Evolutionary conservation across 805 yeast genomes (phyloP).

Genomic region (Clavispora phyllophila): DNA sequence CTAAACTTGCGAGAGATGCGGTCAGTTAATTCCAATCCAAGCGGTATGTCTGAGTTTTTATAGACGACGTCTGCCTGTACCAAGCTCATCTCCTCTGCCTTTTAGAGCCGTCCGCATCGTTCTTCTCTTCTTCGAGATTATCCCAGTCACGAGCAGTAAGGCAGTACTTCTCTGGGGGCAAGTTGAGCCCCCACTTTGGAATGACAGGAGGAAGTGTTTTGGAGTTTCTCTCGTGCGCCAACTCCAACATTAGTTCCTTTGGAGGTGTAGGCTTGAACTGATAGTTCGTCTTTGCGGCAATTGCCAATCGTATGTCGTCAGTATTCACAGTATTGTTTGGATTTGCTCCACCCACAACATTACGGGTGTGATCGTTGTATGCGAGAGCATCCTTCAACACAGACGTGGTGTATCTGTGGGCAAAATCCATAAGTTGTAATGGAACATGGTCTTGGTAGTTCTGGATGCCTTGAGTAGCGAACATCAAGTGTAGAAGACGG

Average conservation of each 20-base stretch:
- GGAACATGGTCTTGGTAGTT: conserved; percentile 96
- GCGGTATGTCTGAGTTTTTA: too few species aligned
- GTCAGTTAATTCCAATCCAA: too few species aligned
- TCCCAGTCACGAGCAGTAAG: conserved; percentile 80
- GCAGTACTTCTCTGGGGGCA: conserved; percentile 98
- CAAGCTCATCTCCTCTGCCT: conserved; percentile 5
- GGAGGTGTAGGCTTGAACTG: conserved; percentile 95
- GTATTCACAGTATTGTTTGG: conserved; percentile 51
- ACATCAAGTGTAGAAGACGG: conserved; percentile 77
- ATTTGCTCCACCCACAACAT: conserved; percentile 27
- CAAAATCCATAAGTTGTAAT: conserved; percentile 93
- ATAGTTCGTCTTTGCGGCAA: conserved; percentile 89
- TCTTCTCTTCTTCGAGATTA: conserved; percentile 20
- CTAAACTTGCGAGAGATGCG: too few species aligned
- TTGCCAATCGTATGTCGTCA: conserved; percentile 88
- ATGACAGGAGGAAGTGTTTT: conserved; percentile 87
- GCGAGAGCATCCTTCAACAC: conserved; percentile 85
- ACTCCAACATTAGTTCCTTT: conserved; percentile 80
- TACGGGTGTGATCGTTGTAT: conserved; percentile 75
- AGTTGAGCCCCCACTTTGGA: conserved; percentile 84
- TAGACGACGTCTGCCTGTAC: not conserved
- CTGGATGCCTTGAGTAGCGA: conserved; percentile 90
- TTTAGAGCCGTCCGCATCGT: conserved; percentile 11
- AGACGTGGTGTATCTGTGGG: conserved; percentile 80
- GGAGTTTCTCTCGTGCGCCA: conserved; percentile 89